Evolutionary conservation across 306 rosid species (phyloP).

Genomic region (Nissolia schottii): DNA sequence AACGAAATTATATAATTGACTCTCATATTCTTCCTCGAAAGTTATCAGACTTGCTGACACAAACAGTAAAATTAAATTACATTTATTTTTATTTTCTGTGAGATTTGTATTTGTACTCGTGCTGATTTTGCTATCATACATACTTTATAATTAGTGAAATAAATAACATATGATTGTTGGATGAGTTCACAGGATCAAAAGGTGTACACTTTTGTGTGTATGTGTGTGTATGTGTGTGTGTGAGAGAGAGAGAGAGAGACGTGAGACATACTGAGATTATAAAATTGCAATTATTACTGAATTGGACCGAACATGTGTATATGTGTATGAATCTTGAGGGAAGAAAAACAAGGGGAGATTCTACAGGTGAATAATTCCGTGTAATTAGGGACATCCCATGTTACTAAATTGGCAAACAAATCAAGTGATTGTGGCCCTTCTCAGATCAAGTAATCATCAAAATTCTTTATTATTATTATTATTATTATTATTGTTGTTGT

Average conservation of each 20-base stretch:
- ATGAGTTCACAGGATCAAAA: neutral
- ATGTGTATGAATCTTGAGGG: slow-evolving; percentile 21
- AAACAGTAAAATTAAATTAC: too few species aligned
- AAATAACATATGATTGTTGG: neutral
- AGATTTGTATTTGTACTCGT: neutral
- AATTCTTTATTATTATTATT: too few species aligned
- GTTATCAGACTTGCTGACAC: too few species aligned
- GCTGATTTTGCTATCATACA: neutral
- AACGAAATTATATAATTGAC: too few species aligned
- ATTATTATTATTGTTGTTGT: too few species aligned
- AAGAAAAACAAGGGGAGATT: slow-evolving; percentile 14
- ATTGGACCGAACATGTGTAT: slow-evolving; percentile 43
- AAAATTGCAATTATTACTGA: slow-evolving; percentile 25
- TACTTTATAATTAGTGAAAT: neutral
- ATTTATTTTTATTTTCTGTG: too few species aligned
- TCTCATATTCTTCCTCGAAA: too few species aligned
- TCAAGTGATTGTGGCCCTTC: slow-evolving; percentile 37
- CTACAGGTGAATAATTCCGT: slow-evolving; percentile 33
- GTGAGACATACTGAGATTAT: slow-evolving; percentile 10
- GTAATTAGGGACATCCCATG: slow-evolving; percentile 62
- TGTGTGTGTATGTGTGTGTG: neutral
- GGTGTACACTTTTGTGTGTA: neutral
- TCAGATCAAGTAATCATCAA: slow-evolving; percentile 15
- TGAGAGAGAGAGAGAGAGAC: too few species aligned
- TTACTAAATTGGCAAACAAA: slow-evolving; percentile 60